Percentiles rank a stretch among this genome's conserved stretches.
Conservation (phyloP, 208 protist species). For the Phytomonas francai region DNA sequence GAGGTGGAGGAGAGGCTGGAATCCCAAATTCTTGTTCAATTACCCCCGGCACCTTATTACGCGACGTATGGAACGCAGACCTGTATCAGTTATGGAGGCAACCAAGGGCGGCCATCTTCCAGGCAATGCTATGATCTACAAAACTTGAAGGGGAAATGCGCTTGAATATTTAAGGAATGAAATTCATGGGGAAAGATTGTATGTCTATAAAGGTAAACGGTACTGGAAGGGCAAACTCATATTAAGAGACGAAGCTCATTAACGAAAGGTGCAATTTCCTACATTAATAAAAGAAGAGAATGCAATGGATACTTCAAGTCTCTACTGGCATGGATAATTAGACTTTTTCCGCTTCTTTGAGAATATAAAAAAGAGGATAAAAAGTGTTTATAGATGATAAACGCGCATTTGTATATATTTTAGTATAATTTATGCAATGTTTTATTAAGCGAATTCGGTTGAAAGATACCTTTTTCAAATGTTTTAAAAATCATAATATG, state of each 20-base stretch:
- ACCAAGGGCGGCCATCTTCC: background rate
- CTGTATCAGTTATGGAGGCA: background rate
- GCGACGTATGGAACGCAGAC: background rate
- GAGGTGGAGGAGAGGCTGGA: background rate
- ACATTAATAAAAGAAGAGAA: too few relatives aligned
- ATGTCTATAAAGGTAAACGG: too few relatives aligned
- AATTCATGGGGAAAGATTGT: too few relatives aligned
- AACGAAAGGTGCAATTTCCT: too few relatives aligned
- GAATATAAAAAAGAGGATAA: constrained; percentile 2
- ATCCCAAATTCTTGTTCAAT: background rate
- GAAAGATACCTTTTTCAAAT: too few relatives aligned
- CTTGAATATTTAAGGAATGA: background rate
- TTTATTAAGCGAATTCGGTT: too few relatives aligned
- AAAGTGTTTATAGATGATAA: background rate
- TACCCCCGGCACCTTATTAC: background rate
- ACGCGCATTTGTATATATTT: background rate
- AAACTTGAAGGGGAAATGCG: background rate
- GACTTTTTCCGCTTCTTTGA: too few relatives aligned
- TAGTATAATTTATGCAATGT: too few relatives aligned
- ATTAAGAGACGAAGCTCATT: too few relatives aligned
- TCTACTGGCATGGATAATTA: too few relatives aligned
- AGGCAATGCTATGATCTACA: background rate
- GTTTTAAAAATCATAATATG: background rate
- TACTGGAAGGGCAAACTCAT: too few relatives aligned
- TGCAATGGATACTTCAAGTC: too few relatives aligned